Base-by-base conservation (phyloP, 805 yeast species). In the Barnettozyma pratensis region DNA sequence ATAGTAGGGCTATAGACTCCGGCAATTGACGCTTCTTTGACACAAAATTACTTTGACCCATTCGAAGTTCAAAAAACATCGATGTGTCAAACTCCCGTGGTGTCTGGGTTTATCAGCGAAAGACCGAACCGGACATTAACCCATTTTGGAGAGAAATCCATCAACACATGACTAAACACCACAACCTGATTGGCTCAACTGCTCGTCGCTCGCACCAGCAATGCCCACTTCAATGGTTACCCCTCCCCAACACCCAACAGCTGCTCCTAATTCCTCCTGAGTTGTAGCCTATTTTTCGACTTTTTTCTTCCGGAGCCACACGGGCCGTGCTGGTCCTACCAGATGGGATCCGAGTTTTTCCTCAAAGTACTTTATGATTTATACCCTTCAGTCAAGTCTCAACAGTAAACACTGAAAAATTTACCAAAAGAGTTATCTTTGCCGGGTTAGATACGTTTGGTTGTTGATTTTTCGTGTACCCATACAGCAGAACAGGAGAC, bases 331-430 rank as follows among this genome's bases (percentile, higher is more conserved):
- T 31, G 25, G 12, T 26, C 9, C 12, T 10, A 27, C 27, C 26
- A 30, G 30, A 9, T 28, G 7, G 6, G 8, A 11, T 27, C 48
- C 45, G 48, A 26, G 28, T 46, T 46, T 37, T 27, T 31, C 48
- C 45, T 36, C 7, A 32, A 25, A 26, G 25, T 26, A n/a, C 34
- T 34, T 27, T 12, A 27, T n/a, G n/a, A n/a, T 12, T 42, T 36
- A 19, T 19, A 19, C 19, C 19, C 19, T n/a, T n/a, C n/a, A n/a
- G n/a, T n/a, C n/a, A n/a, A n/a, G n/a, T 27, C 12, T 27, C 30
- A 9, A 14, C 25, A 7, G 11, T 8, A 38, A 27, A n/a, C 31
- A 7, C 14, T 34, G 41, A 28, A 39, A 39, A 14, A 26, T 39
- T 37, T 8, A 40, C 44, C 12, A 44, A 39, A 28, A 10, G 14